Evolutionary conservation across 1,139 yeast species (phyloP).

Genomic region (Debaryomyces coudertii): DNA sequence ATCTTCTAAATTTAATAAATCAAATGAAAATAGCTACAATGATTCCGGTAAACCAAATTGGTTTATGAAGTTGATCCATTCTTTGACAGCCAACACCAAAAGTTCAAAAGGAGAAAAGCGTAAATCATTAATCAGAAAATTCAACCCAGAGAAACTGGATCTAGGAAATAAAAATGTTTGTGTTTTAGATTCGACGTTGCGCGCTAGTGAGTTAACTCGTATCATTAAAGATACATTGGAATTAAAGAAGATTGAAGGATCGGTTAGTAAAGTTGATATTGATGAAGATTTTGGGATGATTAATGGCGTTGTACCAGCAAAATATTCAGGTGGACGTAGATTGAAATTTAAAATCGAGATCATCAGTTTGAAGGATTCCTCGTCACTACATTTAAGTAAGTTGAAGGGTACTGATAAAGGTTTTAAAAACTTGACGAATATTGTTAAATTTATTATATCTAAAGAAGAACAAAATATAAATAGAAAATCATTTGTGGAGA

Average conservation of each 20-base stretch:
- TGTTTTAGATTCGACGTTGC: constrained; percentile 38
- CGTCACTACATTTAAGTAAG: constrained; percentile 58
- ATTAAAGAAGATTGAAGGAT: constrained; percentile 55
- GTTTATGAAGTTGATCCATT: constrained; percentile 43
- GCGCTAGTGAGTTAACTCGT: constrained; percentile 34
- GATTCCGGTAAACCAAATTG: constrained; percentile 30
- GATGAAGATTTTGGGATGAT: constrained; percentile 50
- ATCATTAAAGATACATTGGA: constrained; percentile 46
- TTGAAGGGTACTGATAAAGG: constrained; percentile 72
- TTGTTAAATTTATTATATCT: constrained; percentile 43
- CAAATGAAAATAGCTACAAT: constrained; percentile 12
- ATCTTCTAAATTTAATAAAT: constrained; percentile 15
- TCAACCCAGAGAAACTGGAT: constrained; percentile 1
- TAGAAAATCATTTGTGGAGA: constrained; percentile 17
- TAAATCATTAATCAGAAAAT: constrained; percentile 7
- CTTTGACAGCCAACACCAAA: constrained; percentile 21
- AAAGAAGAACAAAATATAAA: constrained; percentile 37
- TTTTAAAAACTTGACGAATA: constrained; percentile 56
- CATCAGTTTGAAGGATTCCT: constrained; percentile 41
- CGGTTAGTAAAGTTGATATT: constrained; percentile 44
- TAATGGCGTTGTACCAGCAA: constrained; percentile 52
- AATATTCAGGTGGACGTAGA: constrained; percentile 54
- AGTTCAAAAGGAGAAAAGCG: constrained; percentile 10
- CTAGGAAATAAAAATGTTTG: constrained; percentile 26
- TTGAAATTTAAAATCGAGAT: constrained; percentile 52